Evolutionary conservation across 495 filamentous ascomycete genomes (phyloP).

Genomic region (Aspergillus ostianus): DNA sequence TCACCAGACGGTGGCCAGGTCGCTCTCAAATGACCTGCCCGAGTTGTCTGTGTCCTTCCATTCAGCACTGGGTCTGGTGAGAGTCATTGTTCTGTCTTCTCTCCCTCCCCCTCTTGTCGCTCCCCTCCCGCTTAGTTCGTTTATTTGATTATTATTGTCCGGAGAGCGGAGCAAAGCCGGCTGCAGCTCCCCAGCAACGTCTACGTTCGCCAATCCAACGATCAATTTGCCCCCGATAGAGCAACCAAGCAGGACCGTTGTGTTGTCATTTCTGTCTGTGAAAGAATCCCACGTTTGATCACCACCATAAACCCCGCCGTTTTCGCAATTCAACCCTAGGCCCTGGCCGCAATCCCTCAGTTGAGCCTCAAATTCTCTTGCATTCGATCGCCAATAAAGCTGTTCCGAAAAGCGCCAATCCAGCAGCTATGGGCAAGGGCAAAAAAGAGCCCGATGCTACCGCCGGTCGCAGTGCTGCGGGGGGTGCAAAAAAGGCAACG

Average conservation of each 20-base stretch:
- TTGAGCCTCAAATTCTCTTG: slow-evolving; percentile 12
- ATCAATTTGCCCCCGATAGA: slow-evolving; percentile 11
- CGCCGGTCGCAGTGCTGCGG: slow-evolving; percentile 13
- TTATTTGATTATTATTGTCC: slow-evolving; percentile 20
- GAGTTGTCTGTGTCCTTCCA: slow-evolving; percentile 12
- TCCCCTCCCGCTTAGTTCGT: slow-evolving; percentile 14
- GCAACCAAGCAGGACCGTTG: slow-evolving; percentile 1
- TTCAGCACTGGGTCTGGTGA: slow-evolving; percentile 23
- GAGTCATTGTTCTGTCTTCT: slow-evolving; percentile 10
- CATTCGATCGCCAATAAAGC: slow-evolving; percentile 22
- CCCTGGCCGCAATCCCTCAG: slow-evolving; percentile 23
- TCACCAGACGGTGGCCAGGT: slow-evolving; percentile 28
- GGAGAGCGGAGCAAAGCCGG: slow-evolving; percentile 22
- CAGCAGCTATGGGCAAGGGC: slow-evolving; percentile 24
- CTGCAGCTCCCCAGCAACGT: not conserved
- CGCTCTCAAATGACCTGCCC: slow-evolving; percentile 28
- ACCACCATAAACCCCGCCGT: slow-evolving; percentile 7
- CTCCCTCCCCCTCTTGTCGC: slow-evolving; percentile 12
- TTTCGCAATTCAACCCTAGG: slow-evolving; percentile 16
- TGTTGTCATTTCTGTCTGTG: too few species aligned
- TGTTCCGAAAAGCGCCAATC: slow-evolving; percentile 1
- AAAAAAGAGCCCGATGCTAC: slow-evolving; percentile 17
- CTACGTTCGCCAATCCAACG: not conserved
- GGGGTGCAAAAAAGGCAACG: slow-evolving; percentile 17
- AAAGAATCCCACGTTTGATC: not conserved